Percentiles rank a stretch among this genome's conserved stretches.
Evolutionary conservation across 2,329 filamentous ascomycete species (phyloP).

Genomic region (Cytospora piceae): DNA sequence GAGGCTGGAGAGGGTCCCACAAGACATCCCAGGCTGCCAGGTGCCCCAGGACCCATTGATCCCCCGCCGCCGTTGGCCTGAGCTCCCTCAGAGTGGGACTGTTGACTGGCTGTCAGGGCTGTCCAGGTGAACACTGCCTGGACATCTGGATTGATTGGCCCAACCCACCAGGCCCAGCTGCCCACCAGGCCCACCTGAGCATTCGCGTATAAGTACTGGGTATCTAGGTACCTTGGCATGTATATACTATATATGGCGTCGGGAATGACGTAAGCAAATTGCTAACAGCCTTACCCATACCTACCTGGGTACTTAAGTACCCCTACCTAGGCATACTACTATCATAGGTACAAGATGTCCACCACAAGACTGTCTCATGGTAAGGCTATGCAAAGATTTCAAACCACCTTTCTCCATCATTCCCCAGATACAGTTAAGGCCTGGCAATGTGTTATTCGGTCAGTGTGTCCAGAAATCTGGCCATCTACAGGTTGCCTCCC

Average conservation of each 20-base stretch:
- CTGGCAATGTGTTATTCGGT: neutral
- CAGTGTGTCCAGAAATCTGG: neutral
- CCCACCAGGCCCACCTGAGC: slow-evolving; percentile 12
- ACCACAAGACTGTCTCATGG: neutral
- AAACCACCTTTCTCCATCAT: neutral
- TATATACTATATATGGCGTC: neutral
- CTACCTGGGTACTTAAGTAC: no score
- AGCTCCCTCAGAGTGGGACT: slow-evolving; percentile 11
- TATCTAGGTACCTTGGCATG: no score
- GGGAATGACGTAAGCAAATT: neutral
- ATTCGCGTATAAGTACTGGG: no score
- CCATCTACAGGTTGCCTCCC: neutral
- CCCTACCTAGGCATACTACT: no score
- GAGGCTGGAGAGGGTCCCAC: neutral
- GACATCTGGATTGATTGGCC: no score
- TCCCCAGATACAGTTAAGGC: no score
- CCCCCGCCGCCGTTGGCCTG: slow-evolving; percentile 6
- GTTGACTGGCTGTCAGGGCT: slow-evolving; percentile 29
- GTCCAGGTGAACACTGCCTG: slow-evolving; percentile 23
- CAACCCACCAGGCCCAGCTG: neutral
- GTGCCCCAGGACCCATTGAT: slow-evolving; percentile 8
- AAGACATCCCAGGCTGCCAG: neutral
- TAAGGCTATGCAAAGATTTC: neutral
- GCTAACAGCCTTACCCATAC: neutral
- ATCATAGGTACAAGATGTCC: no score